Percentiles rank a stretch among this genome's conserved stretches.
Evolutionary conservation across 2,329 filamentous ascomycete genomes (phyloP).

Genomic region (Claviceps sp.): DNA sequence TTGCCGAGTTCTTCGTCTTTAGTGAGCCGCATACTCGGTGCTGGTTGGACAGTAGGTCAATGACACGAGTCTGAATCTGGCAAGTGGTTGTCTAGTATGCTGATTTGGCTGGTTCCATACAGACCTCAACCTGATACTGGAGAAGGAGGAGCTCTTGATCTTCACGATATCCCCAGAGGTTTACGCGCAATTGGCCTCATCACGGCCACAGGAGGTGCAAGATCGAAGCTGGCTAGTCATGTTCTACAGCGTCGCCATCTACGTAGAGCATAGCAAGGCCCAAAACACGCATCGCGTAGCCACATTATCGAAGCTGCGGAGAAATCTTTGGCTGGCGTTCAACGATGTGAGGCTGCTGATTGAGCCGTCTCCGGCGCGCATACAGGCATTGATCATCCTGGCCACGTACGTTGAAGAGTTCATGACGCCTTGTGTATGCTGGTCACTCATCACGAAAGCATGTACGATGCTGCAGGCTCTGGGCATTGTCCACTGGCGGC

Average conservation of each 20-base stretch:
- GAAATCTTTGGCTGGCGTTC: constrained; percentile 3
- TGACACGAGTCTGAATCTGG: not conserved
- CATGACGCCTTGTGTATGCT: constrained; percentile 2
- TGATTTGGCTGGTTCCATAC: not conserved
- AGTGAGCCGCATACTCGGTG: not conserved
- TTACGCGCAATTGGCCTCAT: not conserved
- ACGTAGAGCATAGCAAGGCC: not conserved
- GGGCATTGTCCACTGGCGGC: constrained; percentile 1
- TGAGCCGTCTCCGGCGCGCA: not conserved
- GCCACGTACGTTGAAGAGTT: constrained; percentile 2
- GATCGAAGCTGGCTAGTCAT: constrained; percentile 5
- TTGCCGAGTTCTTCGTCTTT: not conserved
- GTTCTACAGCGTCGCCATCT: constrained; percentile 2
- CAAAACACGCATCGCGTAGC: not conserved
- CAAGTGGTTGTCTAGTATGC: not conserved
- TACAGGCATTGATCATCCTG: constrained; percentile 3
- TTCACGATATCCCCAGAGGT: not conserved
- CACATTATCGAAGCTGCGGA: not conserved
- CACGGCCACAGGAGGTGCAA: not conserved
- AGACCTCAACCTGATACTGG: not conserved
- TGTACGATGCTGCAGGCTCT: constrained; percentile 3
- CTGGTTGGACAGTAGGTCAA: not conserved
- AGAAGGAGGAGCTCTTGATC: not conserved
- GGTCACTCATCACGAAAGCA: constrained; percentile 1
- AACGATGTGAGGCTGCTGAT: constrained; percentile 3